phyloP scores from a whole-genome alignment of 176 grass and related monocot genomes.

The Oryza meridionalis region DNA sequence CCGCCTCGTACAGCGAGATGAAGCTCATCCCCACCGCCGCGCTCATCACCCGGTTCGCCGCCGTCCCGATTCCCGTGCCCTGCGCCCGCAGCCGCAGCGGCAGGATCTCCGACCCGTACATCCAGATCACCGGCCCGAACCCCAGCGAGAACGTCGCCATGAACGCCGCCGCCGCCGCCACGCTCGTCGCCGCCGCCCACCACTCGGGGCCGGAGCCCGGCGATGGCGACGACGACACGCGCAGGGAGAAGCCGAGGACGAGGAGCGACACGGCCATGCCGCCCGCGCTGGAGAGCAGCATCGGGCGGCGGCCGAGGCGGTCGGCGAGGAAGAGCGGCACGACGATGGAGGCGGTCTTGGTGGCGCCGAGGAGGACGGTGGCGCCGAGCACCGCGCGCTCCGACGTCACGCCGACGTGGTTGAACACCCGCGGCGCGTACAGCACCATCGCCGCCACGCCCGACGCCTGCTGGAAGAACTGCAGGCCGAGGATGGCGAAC shows the following conservation, averaged over 20 bases:
- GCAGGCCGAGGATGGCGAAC: constrained; percentile 51
- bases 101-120: constrained; percentile 68
- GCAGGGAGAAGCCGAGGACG: constrained; percentile 33
- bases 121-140: constrained; percentile 57
- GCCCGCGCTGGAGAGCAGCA: constrained; percentile 59
- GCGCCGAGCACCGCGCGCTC: constrained; percentile 37
- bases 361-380: constrained; percentile 53
- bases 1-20: constrained; percentile 58
- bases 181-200: constrained; percentile 35
- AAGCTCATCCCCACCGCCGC: constrained; percentile 57
- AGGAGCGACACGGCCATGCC: constrained; percentile 57
- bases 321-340: constrained; percentile 59
- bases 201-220: too few species aligned
- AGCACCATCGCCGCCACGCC: constrained; percentile 65
- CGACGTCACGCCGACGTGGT: constrained; percentile 49
- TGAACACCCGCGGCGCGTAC: constrained; percentile 67
- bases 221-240: background rate
- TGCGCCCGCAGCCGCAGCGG: constrained; percentile 60
- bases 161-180: constrained; percentile 39
- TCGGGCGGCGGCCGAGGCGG: constrained; percentile 60
- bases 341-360: constrained; percentile 55
- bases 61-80: constrained; percentile 53
- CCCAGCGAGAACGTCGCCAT: constrained; percentile 65
- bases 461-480: constrained; percentile 76
- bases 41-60: constrained; percentile 62